A percentile compares a stretch with the other conserved stretches of the same genome.
phyloP scores from a whole-genome alignment of 352 stramenopile species.

The Globisporangium recalcitrans region DNA sequence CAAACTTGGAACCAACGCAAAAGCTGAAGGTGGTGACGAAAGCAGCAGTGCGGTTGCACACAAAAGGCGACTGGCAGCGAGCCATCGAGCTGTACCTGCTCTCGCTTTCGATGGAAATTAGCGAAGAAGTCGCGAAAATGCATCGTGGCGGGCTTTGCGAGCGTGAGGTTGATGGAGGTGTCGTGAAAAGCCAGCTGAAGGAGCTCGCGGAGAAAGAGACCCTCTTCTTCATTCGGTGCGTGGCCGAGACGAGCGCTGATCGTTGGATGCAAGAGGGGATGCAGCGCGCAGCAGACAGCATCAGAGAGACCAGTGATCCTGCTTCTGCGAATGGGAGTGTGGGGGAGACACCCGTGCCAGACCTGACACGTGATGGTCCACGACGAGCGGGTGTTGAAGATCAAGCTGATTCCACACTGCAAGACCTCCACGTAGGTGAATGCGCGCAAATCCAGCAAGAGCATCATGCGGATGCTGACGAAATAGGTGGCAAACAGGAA shows the following conservation, averaged over 20 bases:
- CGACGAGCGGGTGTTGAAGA: slow-evolving; percentile 8
- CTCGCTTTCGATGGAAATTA: slow-evolving; percentile 47
- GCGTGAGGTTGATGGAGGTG: slow-evolving; percentile 13
- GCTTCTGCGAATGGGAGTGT: not conserved
- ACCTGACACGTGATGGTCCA: not conserved
- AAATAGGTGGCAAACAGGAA: not conserved
- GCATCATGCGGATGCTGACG: slow-evolving; percentile 11
- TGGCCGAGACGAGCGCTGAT: slow-evolving; percentile 17
- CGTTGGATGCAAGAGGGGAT: slow-evolving; percentile 22
- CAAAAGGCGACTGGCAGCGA: slow-evolving; percentile 48
- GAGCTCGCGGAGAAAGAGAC: slow-evolving; percentile 17
- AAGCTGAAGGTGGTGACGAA: slow-evolving; percentile 82
- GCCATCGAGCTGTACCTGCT: slow-evolving; percentile 71
- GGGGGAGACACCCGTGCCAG: not conserved
- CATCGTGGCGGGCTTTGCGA: slow-evolving; percentile 8
- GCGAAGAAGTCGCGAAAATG: slow-evolving; percentile 33
- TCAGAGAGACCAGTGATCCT: not conserved
- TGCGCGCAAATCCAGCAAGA: not conserved
- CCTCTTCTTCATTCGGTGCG: not conserved
- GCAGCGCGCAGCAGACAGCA: slow-evolving; percentile 7
- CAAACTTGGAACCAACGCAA: slow-evolving; percentile 52
- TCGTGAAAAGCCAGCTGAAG: slow-evolving; percentile 21
- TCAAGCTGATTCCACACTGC: not conserved
- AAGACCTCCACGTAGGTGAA: not conserved
- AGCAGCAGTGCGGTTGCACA: slow-evolving; percentile 63